Conservation (phyloP, 371 early-diverging fungal species). For the Amoeboaphelidium protococcarum region DNA sequence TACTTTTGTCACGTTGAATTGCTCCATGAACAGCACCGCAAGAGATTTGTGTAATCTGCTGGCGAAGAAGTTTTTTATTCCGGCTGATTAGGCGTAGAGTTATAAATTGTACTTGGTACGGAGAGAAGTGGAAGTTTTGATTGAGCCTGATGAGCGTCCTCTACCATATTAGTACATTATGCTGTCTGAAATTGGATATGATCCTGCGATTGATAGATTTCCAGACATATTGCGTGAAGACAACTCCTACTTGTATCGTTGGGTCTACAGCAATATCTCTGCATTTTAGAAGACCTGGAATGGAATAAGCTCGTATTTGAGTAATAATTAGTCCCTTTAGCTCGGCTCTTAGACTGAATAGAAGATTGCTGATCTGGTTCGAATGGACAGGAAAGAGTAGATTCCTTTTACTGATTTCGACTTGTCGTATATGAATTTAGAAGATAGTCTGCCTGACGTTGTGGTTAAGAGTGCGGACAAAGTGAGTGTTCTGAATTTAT, state of each 20-base stretch:
- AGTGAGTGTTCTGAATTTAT: no score
- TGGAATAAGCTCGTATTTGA: slow-evolving; percentile 1
- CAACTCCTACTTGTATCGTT: slow-evolving; percentile 49
- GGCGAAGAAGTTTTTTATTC: slow-evolving; percentile 43
- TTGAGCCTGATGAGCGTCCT: slow-evolving; percentile 34
- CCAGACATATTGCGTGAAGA: slow-evolving; percentile 53
- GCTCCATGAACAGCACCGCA: slow-evolving; percentile 31
- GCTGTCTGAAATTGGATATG: slow-evolving; percentile 47
- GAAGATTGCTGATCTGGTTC: slow-evolving; percentile 13
- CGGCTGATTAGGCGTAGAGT: slow-evolving; percentile 37
- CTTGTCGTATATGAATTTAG: background rate
- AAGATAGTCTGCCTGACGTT: no score
- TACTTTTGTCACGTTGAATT: slow-evolving; percentile 43
- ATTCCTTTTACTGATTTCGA: slow-evolving; percentile 3
- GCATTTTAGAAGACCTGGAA: slow-evolving; percentile 16
- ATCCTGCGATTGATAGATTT: slow-evolving; percentile 39
- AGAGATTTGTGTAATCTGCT: slow-evolving; percentile 35
- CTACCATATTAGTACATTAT: slow-evolving; percentile 32
- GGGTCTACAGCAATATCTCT: slow-evolving; percentile 34
- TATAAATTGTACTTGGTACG: slow-evolving; percentile 26
- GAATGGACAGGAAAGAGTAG: slow-evolving; percentile 9
- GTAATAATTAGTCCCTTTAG: background rate
- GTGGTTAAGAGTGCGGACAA: no score
- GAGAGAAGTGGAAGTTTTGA: slow-evolving; percentile 28
- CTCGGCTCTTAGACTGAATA: slow-evolving; percentile 1